Percentiles rank a stretch among this genome's conserved stretches.
Evolutionary conservation across 2,329 filamentous ascomycete genomes (phyloP).

Genomic region (Aureobasidium sp.): DNA sequence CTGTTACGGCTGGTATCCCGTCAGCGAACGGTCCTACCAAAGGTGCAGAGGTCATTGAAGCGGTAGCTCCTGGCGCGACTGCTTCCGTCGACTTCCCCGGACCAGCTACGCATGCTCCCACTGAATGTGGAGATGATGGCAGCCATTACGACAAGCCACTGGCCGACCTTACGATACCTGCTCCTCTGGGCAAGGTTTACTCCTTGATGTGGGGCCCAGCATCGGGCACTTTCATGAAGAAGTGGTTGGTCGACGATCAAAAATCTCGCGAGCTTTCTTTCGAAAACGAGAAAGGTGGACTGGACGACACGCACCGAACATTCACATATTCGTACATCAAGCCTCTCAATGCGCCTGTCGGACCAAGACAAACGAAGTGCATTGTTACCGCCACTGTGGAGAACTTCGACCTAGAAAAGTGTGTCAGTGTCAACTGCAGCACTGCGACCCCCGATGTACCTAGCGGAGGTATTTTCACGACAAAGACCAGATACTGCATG

Average conservation of each 20-base stretch:
- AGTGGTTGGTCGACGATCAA: constrained; percentile 79
- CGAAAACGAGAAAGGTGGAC: constrained; percentile 72
- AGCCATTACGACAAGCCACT: constrained; percentile 79
- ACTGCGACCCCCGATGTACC: constrained; percentile 94
- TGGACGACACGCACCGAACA: constrained; percentile 61
- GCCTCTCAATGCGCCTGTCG: constrained; percentile 74
- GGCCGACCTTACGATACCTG: constrained; percentile 78
- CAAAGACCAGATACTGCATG: constrained; percentile 91
- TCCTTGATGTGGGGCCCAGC: constrained; percentile 76
- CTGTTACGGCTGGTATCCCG: constrained; percentile 31
- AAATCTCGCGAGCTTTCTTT: constrained; percentile 84
- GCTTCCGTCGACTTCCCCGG: constrained; percentile 68
- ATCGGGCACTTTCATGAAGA: constrained; percentile 74
- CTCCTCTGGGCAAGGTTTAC: constrained; percentile 88
- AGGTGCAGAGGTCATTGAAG: constrained; percentile 16
- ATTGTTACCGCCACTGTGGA: constrained; percentile 83
- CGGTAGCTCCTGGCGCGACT: constrained; percentile 35
- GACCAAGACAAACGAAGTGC: constrained; percentile 91
- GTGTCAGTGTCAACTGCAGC: constrained; percentile 70
- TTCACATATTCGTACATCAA: constrained; percentile 86
- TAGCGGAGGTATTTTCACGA: constrained; percentile 81
- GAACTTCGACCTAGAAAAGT: constrained; percentile 76
- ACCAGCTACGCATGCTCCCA: constrained; percentile 71
- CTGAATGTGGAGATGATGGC: constrained; percentile 72
- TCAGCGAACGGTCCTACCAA: constrained; percentile 23